A percentile compares a stretch with the other conserved stretches of the same genome.
phyloP scores from a whole-genome alignment of 768 basidiomycete genomes.

The Rhodosporidiobolus sp. region DNA sequence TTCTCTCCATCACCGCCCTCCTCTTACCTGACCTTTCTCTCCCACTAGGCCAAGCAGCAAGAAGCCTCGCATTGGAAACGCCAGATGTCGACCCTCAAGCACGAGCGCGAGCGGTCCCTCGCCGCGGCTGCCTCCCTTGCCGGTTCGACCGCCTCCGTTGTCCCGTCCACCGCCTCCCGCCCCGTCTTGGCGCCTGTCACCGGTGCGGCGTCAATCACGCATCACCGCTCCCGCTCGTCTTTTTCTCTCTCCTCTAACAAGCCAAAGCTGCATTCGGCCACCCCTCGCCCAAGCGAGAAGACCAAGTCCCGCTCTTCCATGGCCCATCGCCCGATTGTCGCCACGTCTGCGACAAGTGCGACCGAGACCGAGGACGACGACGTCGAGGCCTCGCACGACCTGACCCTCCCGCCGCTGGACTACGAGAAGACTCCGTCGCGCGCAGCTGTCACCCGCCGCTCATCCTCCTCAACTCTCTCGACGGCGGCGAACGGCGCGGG shows the following conservation, averaged over 20 bases:
- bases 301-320: neutral
- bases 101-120: neutral
- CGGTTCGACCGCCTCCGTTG: neutral
- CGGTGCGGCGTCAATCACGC: neutral
- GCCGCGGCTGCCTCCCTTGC: neutral
- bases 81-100: constrained; percentile 28
- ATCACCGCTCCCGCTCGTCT: neutral
- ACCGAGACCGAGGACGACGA: neutral
- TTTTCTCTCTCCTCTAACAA: neutral
- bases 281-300: constrained; percentile 10
- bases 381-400: constrained; percentile 7
- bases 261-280: neutral
- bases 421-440: constrained; percentile 24
- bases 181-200: neutral
- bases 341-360: neutral
- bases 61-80: constrained; percentile 39
- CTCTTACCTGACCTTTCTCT: neutral
- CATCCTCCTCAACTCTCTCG: neutral
- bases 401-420: constrained; percentile 10
- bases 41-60: constrained; percentile 42
- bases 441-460: neutral
- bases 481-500: neutral
- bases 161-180: neutral
- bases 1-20: too few species aligned
- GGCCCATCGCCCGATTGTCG: neutral